Evolutionary conservation across 176 grass and related monocot species (phyloP), one percentile per base, ranked within the genome.

Genomic region (Tuctoria greenei): DNA sequence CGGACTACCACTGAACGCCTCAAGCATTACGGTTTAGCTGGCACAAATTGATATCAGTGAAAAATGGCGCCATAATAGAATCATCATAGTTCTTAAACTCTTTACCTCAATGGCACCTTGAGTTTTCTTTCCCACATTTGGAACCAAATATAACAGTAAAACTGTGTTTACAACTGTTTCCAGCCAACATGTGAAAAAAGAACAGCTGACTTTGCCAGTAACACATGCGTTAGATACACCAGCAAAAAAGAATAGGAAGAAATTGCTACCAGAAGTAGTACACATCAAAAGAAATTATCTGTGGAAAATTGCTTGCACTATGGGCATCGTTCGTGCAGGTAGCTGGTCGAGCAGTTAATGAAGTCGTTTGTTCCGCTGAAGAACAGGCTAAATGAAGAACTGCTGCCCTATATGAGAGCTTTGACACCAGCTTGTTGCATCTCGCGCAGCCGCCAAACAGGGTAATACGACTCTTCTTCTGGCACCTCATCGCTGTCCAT

Each of bases 361-460:
- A 14, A 18, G 16, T 63, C 28, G 50, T 65, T 16, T 62, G 35
- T 54, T 73, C 43, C 4, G 23, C 36, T 27, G 31, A 78, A 66
- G 10, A 44, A 44, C 61, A 17, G 17, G 16, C 21, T 9, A 20
- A 51, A 64, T n/a, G 57, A 77, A 18, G 40, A 16, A 17, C 51
- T 74, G 35, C 8, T 46, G 44, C 15, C 79, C 84, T 98, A 98
- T 87, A 94, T 98, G 52, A 98, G 95, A 71, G 86, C 75, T 82
- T 86, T 90, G 47, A 92, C 51, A 41, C 89, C 91, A 49, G 85
- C 61, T 71, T 88, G 84, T 61, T 98, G 91, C 79, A 95, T 92
- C 80, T 98, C 91, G 27, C 89, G 95, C 74, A 98, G 66, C 49
- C 84, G 82, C 95, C 95, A 98, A 34, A 90, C 91, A 1, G 91